Conservation (phyloP, 371 early-diverging fungal species). For the Vairimorpha necatrix region DNA sequence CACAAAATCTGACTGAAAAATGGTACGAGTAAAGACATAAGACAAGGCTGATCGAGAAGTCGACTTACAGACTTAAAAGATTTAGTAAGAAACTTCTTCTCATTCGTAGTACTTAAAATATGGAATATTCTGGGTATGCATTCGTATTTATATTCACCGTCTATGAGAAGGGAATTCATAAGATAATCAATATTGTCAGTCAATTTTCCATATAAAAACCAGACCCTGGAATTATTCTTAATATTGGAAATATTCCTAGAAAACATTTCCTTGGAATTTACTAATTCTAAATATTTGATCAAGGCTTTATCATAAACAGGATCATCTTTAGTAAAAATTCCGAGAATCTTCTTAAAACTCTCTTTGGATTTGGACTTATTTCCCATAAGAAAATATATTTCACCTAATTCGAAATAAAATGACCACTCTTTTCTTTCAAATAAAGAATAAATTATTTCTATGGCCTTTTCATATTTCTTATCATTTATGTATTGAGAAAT, state of each 20-base stretch:
- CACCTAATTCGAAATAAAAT: slow-evolving; percentile 58
- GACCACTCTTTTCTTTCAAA: slow-evolving; percentile 55
- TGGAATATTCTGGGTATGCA: slow-evolving; percentile 63
- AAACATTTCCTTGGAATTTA: slow-evolving; percentile 46
- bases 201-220: slow-evolving; percentile 58
- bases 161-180: slow-evolving; percentile 35
- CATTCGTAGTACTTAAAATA: slow-evolving; percentile 37
- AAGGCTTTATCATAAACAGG: slow-evolving; percentile 6
- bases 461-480: slow-evolving; percentile 26
- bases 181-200: slow-evolving; percentile 53
- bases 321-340: slow-evolving; percentile 19
- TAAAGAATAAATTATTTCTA: slow-evolving; percentile 38
- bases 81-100: slow-evolving; percentile 14
- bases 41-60: neutral
- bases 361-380: slow-evolving; percentile 52
- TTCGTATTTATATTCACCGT: slow-evolving; percentile 50
- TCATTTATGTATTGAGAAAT: slow-evolving; percentile 17
- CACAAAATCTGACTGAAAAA: slow-evolving; percentile 60
- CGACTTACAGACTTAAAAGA: slow-evolving; percentile 6
- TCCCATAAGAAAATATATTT: slow-evolving; percentile 44
- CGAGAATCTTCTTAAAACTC: slow-evolving; percentile 46
- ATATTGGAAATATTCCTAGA: slow-evolving; percentile 25
- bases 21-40: slow-evolving; percentile 32
- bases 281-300: slow-evolving; percentile 43
- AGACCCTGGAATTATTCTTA: slow-evolving; percentile 44